Percentiles rank a stretch among this genome's conserved stretches.
Conservation (phyloP, 495 filamentous ascomycete genomes). For the Neurospora discreta region DNA sequence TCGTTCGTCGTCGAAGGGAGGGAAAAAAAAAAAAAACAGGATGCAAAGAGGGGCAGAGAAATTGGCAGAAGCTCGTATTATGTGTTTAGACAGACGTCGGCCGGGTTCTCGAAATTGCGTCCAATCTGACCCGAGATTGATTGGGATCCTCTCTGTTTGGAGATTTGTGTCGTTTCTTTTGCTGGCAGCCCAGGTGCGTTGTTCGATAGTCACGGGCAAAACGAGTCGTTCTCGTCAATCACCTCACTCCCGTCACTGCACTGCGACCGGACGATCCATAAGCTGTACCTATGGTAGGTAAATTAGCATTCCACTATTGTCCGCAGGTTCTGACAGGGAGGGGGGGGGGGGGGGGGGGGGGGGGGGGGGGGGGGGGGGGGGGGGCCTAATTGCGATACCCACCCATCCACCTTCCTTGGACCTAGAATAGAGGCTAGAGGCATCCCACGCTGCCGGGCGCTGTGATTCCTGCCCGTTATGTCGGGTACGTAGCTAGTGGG, state of each 20-base stretch:
- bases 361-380: too few species aligned
- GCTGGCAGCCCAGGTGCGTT: background rate
- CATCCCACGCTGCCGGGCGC: background rate
- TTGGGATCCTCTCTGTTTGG: background rate
- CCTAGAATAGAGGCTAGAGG: too few species aligned
- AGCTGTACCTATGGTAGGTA: background rate
- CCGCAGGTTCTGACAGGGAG: background rate
- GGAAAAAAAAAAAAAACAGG: background rate
- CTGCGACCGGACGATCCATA: background rate
- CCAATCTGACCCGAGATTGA: background rate
- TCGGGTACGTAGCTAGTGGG: too few species aligned
- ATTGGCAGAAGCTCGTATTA: background rate
- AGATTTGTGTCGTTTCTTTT: background rate
- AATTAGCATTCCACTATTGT: background rate
- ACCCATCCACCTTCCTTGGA: too few species aligned
- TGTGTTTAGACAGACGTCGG: background rate
- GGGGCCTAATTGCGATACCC: background rate
- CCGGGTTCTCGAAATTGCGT: background rate
- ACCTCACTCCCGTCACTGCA: too few species aligned
- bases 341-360: too few species aligned
- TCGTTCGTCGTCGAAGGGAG: background rate
- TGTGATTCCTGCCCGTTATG: background rate
- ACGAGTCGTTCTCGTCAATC: background rate
- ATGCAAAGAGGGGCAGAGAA: background rate
- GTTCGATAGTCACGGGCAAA: background rate